These are phyloP conservation scores for Erodium texanum DNA, from an alignment of 441 rosid genomes.

Conservation along the genomic window DNA sequence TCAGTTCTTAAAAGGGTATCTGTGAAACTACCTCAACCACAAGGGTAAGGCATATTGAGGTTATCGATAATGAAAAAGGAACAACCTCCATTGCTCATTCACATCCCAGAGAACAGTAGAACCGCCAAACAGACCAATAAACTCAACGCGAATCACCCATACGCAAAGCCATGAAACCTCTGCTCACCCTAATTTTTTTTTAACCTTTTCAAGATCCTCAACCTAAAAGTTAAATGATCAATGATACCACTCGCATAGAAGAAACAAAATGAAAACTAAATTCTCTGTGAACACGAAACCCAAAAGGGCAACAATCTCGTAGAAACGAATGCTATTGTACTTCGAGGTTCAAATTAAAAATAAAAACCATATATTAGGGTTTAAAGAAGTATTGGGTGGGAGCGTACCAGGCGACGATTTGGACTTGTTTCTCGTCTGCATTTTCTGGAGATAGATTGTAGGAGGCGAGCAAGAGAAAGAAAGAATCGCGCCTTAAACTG, in stretches of 20 bases:
- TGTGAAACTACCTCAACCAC: background rate
- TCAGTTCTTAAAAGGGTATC: background rate
- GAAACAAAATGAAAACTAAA: too few relatives aligned
- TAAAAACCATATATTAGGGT: background rate
- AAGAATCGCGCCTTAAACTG: background rate
- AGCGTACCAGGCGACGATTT: slow-evolving; percentile 5
- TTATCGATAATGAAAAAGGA: background rate
- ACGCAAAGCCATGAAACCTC: background rate
- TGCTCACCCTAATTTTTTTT: background rate
- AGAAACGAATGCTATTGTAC: background rate
- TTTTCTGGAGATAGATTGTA: background rate
- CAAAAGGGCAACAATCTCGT: background rate
- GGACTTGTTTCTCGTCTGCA: slow-evolving; percentile 5
- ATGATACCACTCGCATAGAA: too few relatives aligned
- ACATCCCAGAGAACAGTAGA: background rate
- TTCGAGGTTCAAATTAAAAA: background rate
- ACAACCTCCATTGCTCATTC: background rate
- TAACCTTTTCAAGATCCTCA: background rate
- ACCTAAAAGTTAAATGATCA: too few relatives aligned
- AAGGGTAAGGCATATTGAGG: background rate
- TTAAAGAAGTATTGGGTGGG: background rate
- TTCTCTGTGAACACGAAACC: background rate
- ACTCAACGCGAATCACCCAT: background rate
- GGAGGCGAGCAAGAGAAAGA: background rate
- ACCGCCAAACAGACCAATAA: background rate